Evolutionary conservation across 73 alveolate genomes (phyloP), one percentile per base, ranked within the genome.

Genomic region (Uronychia setigera): DNA sequence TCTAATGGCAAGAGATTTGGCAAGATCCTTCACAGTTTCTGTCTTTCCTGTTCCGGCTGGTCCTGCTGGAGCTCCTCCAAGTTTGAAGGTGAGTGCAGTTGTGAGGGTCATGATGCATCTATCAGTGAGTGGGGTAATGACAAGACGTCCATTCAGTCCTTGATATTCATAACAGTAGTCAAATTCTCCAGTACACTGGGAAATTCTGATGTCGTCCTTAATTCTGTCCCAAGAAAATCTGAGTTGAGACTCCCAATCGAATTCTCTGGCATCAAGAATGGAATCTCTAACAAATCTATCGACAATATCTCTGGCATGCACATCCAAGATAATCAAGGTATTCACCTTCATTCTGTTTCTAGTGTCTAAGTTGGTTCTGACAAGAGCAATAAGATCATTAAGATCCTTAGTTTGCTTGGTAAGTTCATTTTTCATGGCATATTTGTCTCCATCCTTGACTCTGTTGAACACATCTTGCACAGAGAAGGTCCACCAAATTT

Each of bases 31-130:
- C 0, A 95, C 98, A 25, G 99, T 97, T 91, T 98, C 99, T 9
- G 99, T 98, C 82, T 97, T 98, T 35, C 99, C 99, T 25, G 99
- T 98, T 33, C 99, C 99, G 9, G 99, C 99, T 0, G 99, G 99
- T 5, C 99, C 99, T 5, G 99, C 99, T 1, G 99, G 99, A 29
- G 99, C 99, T 14, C 99, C 99, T n/a, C 99, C 99, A 89, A 91
- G 81, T 59, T 93, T 90, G 89, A 99, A 97, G 79, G 99, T 95
- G 31, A 98, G 97, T 1, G 99, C 99, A 26, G 99, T 95, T 0
- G 99, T 98, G 35, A 98, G 84, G n/a, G 99, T 98, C 99, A 98
- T 98, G 79, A 92, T 98, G 86, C 99, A 98, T 87, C 99, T 93
- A 93, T 98, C 99, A 31, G 99, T 98, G 77, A 98, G 95, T 11